Percentiles rank a stretch among this genome's conserved stretches.
These are phyloP conservation scores for Candida smagusa DNA, from an alignment of 1,139 yeast genomes.

Conservation along the genomic window DNA sequence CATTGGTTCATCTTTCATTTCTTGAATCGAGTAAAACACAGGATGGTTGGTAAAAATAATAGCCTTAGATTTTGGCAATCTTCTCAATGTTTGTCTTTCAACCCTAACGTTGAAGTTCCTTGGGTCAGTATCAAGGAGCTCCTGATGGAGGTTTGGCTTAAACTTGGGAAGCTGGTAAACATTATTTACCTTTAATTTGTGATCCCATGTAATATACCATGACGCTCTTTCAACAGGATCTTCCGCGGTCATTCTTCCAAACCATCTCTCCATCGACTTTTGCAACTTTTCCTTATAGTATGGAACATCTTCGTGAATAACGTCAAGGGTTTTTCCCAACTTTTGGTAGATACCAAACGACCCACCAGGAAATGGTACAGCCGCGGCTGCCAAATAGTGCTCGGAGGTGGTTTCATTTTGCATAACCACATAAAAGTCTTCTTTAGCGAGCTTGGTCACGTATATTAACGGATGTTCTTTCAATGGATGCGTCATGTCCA, in stretches of 20 bases:
- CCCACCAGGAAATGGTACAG: conserved; percentile 79
- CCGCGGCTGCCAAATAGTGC: conserved; percentile 69
- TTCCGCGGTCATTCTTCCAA: conserved; percentile 54
- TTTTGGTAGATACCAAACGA: conserved; percentile 60
- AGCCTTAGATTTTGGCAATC: conserved; percentile 46
- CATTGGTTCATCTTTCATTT: conserved; percentile 75
- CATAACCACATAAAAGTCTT: conserved; percentile 64
- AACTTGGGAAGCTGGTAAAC: conserved; percentile 47
- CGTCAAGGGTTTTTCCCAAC: conserved; percentile 58
- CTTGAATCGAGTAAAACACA: conserved; percentile 64
- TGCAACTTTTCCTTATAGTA: conserved; percentile 64
- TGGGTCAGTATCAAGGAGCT: conserved; percentile 36
- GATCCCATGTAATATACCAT: conserved; percentile 75
- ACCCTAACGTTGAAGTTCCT: conserved; percentile 54
- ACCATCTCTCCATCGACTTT: conserved; percentile 75
- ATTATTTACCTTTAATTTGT: conserved; percentile 53
- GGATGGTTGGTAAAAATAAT: conserved; percentile 66
- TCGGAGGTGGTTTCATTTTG: conserved; percentile 52
- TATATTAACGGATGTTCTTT: conserved; percentile 61
- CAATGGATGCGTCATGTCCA: conserved; percentile 59
- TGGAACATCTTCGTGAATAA: conserved; percentile 70
- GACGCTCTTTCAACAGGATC: conserved; percentile 73
- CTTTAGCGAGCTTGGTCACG: conserved; percentile 69
- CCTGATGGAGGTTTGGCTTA: conserved; percentile 25
- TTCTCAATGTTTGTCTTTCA: conserved; percentile 51